Base-by-base conservation (phyloP, 495 filamentous ascomycete genomes). In the Penicillium waksmanii region DNA sequence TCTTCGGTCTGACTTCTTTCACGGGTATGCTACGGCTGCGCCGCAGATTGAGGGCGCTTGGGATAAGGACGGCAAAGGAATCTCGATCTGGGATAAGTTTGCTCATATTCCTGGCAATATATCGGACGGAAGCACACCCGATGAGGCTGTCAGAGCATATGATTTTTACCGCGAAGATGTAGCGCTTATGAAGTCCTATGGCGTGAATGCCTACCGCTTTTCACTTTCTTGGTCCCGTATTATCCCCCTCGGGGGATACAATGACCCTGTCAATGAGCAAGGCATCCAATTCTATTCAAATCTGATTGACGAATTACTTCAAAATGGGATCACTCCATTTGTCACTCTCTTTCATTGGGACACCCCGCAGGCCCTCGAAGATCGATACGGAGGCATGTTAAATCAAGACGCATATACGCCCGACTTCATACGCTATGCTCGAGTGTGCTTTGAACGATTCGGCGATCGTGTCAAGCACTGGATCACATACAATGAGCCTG, bases 61-160 rank as follows among this genome's bases (percentile, higher is more conserved):
- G 62, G 73, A 85, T 34, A 79, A 79, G 59, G 87, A 91, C 64
- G 87, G 88, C 61, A 84, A 87, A 53, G 87, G 85, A 31, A 78
- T 82, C 44, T 86, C 86, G 33, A 90, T 90, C 73, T 91, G 88
- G 88, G 87, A 91, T 66, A 84, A 80, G 17, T 90, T 90, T 78
- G 86, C 81, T 63, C 79, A 78, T 36, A 85, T 85, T 56, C 83
- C 86, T 43, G 87, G 86, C 57, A 89, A 88, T 70, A 84, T 90
- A 56, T 85, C 85, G 36, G 86, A 89, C 62, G 86, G 81, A 57
- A 84, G 78, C 66, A 87, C 84, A 4, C 85, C 86, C 12, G 84
- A 82, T 38, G 83, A 87, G 54, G 87, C 86, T 42, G 88, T 86
- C 68, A 85, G 89, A 67, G 85, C 86, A 47, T 90, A 91, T 74